These are phyloP conservation scores for Phytopythium sindhum DNA, from an alignment of 352 stramenopile species.

Conservation along the genomic window DNA sequence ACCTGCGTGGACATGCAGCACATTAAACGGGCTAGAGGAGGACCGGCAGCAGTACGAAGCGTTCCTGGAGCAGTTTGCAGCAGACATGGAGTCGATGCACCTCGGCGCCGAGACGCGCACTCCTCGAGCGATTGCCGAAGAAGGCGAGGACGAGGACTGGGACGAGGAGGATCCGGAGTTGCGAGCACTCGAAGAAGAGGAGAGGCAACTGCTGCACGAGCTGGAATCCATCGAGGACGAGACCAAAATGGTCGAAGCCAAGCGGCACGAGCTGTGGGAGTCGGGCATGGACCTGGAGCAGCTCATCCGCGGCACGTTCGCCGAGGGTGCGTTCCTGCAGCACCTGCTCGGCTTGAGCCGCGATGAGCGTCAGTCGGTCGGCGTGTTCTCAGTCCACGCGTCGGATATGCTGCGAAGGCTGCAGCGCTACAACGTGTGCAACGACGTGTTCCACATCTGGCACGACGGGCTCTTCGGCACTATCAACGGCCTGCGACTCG, in stretches of 20 bases:
- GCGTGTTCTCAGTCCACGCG: conserved; percentile 75
- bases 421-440: conserved; percentile 87
- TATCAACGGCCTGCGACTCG: conserved; percentile 87
- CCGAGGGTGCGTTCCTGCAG: conserved; percentile 72
- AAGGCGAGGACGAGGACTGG: conserved; percentile 27
- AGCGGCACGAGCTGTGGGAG: conserved; percentile 69
- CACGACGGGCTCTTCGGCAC: conserved; percentile 87
- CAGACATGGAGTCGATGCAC: conserved; percentile 2
- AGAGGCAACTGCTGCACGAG: conserved; percentile 45
- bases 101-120: neutral
- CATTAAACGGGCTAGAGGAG: conserved; percentile 37
- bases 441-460: conserved; percentile 92
- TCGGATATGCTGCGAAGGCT: conserved; percentile 76
- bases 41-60: conserved; percentile 51
- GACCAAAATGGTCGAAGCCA: conserved; percentile 43
- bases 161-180: conserved; percentile 48
- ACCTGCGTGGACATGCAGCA: conserved; percentile 19
- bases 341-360: conserved; percentile 66
- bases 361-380: conserved; percentile 72
- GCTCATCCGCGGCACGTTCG: conserved; percentile 69
- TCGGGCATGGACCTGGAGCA: conserved; percentile 68
- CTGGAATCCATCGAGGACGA: conserved; percentile 59
- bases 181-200: conserved; percentile 57
- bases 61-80: conserved; percentile 48
- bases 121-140: conserved; percentile 2